phyloP scores from a whole-genome alignment of 2,329 filamentous ascomycete genomes.

The Colletotrichum lindemuthianum region DNA sequence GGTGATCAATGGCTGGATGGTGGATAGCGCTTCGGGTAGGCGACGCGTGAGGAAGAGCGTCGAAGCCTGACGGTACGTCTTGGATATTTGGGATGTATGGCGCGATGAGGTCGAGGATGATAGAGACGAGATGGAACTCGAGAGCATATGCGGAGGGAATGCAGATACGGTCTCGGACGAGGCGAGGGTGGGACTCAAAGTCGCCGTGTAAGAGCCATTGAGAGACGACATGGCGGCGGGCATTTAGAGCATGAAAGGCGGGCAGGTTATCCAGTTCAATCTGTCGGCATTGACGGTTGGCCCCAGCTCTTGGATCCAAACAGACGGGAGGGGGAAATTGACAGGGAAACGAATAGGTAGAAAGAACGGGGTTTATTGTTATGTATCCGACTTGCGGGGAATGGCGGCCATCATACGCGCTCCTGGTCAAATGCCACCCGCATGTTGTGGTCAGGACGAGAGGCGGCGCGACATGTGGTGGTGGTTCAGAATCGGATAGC shows the following conservation, averaged over 20 bases:
- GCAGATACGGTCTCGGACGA: constrained; percentile 44
- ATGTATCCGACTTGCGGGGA: constrained; percentile 36
- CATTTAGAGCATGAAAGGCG: constrained; percentile 21
- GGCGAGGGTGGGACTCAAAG: constrained; percentile 56
- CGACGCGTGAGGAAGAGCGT: constrained; percentile 95
- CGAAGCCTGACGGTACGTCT: constrained; percentile 92
- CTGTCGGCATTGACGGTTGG: constrained; percentile 33
- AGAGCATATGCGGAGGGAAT: constrained; percentile 63
- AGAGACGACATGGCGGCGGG: constrained; percentile 52
- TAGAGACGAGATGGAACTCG: constrained; percentile 76
- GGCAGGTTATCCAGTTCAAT: constrained; percentile 23
- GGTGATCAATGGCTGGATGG: constrained; percentile 83
- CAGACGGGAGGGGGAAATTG: constrained; percentile 26
- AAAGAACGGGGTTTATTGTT: constrained; percentile 35
- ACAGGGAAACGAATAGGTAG: constrained; percentile 14
- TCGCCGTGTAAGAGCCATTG: constrained; percentile 53
- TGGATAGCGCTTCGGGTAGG: constrained; percentile 87
- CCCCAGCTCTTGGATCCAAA: constrained; percentile 1
- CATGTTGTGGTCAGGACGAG: constrained; percentile 12
- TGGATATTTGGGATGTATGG: constrained; percentile 80
- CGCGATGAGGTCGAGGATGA: constrained; percentile 69
- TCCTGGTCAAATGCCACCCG: constrained; percentile 35
- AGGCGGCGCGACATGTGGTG: constrained; percentile 33
- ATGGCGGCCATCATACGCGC: constrained; percentile 38
- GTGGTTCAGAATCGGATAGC: constrained; percentile 29